These are phyloP conservation scores for Rhipidocladum racemiflorum DNA, from an alignment of 176 grass and related monocot species.

Conservation along the genomic window DNA sequence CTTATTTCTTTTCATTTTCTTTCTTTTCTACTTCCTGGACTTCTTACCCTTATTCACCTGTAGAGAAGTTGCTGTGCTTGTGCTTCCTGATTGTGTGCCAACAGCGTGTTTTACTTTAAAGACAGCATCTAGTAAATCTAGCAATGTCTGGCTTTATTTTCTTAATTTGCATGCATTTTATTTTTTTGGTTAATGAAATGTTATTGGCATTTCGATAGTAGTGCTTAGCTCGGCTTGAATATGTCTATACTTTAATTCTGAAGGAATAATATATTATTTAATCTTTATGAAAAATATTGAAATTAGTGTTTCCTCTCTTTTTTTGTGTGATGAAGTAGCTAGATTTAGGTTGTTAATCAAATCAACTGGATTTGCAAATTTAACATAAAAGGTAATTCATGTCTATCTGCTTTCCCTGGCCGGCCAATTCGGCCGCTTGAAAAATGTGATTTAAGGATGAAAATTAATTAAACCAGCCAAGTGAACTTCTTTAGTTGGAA, in stretches of 20 bases:
- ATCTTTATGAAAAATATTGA: background rate
- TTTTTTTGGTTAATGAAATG: background rate
- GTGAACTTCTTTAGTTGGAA: background rate
- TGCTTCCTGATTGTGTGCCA: slow-evolving; percentile 10
- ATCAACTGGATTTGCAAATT: background rate
- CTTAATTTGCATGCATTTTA: background rate
- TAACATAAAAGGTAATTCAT: background rate
- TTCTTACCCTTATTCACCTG: slow-evolving; percentile 16
- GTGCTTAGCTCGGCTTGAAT: background rate
- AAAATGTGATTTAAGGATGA: background rate
- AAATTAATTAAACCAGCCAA: background rate
- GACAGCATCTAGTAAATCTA: slow-evolving; percentile 8
- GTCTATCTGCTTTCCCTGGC: background rate
- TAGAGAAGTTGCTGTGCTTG: slow-evolving; percentile 23
- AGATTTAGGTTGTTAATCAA: background rate
- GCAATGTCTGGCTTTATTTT: background rate
- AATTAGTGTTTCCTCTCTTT: background rate
- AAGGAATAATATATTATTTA: background rate
- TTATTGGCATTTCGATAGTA: background rate
- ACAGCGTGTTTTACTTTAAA: slow-evolving; percentile 24
- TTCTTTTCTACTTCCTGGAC: slow-evolving; percentile 15
- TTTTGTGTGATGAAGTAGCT: background rate
- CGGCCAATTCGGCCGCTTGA: background rate
- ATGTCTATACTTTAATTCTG: background rate
- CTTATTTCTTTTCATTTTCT: background rate